These are phyloP conservation scores for Sarocladium strictum DNA, from an alignment of 2,329 filamentous ascomycete species.

Conservation along the genomic window DNA sequence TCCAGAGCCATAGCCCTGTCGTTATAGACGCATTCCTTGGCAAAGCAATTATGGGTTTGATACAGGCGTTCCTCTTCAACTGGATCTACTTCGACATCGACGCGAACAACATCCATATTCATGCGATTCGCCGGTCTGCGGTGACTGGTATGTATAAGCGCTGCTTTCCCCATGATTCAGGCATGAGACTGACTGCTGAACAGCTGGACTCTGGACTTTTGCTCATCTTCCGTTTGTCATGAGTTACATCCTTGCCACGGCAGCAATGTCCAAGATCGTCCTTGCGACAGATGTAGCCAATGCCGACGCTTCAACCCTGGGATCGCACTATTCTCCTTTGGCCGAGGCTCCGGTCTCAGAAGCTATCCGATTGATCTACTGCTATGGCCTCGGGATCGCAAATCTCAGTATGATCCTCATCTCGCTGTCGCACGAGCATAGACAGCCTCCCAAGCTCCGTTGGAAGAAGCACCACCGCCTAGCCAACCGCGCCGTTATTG, in stretches of 20 bases:
- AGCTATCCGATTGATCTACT: slow-evolving; percentile 59
- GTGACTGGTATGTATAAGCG: slow-evolving; percentile 29
- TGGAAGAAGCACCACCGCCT: slow-evolving; percentile 46
- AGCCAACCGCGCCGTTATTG: slow-evolving; percentile 41
- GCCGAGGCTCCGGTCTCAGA: slow-evolving; percentile 43
- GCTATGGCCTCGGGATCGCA: slow-evolving; percentile 51
- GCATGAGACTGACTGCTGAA: slow-evolving; percentile 13
- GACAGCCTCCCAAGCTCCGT: slow-evolving; percentile 40
- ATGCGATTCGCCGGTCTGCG: slow-evolving; percentile 53
- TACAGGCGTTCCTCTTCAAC: slow-evolving; percentile 54
- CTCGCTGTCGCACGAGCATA: slow-evolving; percentile 49
- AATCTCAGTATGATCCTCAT: slow-evolving; percentile 50
- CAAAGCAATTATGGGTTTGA: slow-evolving; percentile 53
- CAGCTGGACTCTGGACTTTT: slow-evolving; percentile 47
- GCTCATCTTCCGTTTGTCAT: slow-evolving; percentile 59
- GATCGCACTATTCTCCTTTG: slow-evolving; percentile 41
- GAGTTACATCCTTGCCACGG: slow-evolving; percentile 53
- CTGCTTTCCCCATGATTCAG: no score
- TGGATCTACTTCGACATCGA: slow-evolving; percentile 63
- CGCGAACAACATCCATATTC: slow-evolving; percentile 46
- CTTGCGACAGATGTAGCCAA: slow-evolving; percentile 48
- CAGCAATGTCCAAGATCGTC: slow-evolving; percentile 52
- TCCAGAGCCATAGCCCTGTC: slow-evolving; percentile 42
- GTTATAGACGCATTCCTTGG: slow-evolving; percentile 53
- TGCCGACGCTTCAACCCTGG: slow-evolving; percentile 41